Conservation (phyloP, 176 grass and related monocot genomes). For the Bonia amplexicaulis region DNA sequence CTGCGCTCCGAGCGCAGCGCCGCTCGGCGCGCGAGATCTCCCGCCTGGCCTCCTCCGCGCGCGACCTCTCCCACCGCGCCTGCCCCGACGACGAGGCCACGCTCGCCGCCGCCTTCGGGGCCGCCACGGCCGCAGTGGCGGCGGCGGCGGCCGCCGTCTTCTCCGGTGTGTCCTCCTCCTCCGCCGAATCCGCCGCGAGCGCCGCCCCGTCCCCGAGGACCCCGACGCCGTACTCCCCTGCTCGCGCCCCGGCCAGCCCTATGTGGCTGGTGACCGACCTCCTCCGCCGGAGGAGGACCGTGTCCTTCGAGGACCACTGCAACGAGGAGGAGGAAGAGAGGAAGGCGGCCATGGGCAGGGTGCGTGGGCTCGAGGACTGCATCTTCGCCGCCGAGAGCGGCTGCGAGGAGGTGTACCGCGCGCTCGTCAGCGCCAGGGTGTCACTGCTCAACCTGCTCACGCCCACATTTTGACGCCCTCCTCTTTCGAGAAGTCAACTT, state of each 20-base stretch:
- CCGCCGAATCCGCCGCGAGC: slow-evolving; percentile 49
- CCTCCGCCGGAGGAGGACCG: slow-evolving; percentile 43
- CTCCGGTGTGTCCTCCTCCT: slow-evolving; percentile 37
- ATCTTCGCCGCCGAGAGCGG: slow-evolving; percentile 46
- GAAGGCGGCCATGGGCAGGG: slow-evolving; percentile 43
- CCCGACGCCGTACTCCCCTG: slow-evolving; percentile 39
- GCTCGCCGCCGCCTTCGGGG: slow-evolving; percentile 33
- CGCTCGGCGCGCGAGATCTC: slow-evolving; percentile 39
- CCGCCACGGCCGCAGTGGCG: slow-evolving; percentile 33
- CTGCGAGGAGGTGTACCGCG: slow-evolving; percentile 53
- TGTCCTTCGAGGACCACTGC: slow-evolving; percentile 39
- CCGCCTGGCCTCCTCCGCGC: slow-evolving; percentile 25
- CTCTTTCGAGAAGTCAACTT: background rate
- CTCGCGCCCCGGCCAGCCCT: slow-evolving; percentile 23
- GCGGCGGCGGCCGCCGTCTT: slow-evolving; percentile 41
- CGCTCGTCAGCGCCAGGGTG: slow-evolving; percentile 62
- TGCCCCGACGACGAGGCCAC: slow-evolving; percentile 35
- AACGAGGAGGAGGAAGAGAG: slow-evolving; percentile 66
- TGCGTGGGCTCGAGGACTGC: slow-evolving; percentile 54
- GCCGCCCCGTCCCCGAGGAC: slow-evolving; percentile 36
- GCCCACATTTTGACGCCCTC: slow-evolving; percentile 40
- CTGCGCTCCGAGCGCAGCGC: slow-evolving; percentile 46
- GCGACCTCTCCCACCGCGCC: slow-evolving; percentile 39
- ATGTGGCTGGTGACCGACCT: slow-evolving; percentile 66
- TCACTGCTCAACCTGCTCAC: slow-evolving; percentile 69